A percentile compares a stretch with the other conserved stretches of the same genome.
These are phyloP conservation scores for Chaetomium cochliodes DNA, from an alignment of 495 filamentous ascomycete species.

Conservation along the genomic window DNA sequence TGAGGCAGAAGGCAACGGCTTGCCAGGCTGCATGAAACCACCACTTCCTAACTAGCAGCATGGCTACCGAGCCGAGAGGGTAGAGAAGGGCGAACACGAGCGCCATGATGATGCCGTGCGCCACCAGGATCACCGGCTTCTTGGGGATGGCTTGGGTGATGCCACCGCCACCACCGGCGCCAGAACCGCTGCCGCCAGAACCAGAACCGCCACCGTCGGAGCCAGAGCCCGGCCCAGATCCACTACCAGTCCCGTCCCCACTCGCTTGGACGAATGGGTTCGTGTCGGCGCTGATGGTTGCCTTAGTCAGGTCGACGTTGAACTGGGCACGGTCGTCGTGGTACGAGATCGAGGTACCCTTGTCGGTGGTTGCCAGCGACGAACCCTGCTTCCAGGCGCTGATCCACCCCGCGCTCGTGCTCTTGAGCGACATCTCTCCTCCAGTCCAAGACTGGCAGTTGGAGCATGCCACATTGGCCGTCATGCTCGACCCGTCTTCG, in stretches of 20 bases:
- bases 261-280: slow-evolving; percentile 59
- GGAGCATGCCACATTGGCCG: slow-evolving; percentile 58
- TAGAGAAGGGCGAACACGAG: slow-evolving; percentile 56
- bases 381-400: slow-evolving; percentile 60
- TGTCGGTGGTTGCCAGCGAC: slow-evolving; percentile 54
- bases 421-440: slow-evolving; percentile 57
- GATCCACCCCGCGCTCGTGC: slow-evolving; percentile 60
- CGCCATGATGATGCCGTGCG: slow-evolving; percentile 57
- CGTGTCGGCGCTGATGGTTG: slow-evolving; percentile 51
- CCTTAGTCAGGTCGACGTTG: slow-evolving; percentile 54
- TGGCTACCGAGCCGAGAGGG: slow-evolving; percentile 56
- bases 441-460: slow-evolving; percentile 54
- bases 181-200: slow-evolving; percentile 15
- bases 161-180: slow-evolving; percentile 27
- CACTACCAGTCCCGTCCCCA: slow-evolving; percentile 9
- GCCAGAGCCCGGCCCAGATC: slow-evolving; percentile 29
- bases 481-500: slow-evolving; percentile 48
- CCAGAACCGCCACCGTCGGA: slow-evolving; percentile 19
- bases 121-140: slow-evolving; percentile 25
- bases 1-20: slow-evolving; percentile 52
- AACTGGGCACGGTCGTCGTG: slow-evolving; percentile 60
- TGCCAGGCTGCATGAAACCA: slow-evolving; percentile 60
- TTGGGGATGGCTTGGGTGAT: slow-evolving; percentile 14
- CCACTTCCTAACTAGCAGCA: slow-evolving; percentile 53
- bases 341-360: slow-evolving; percentile 50